Evolutionary conservation across 495 filamentous ascomycete genomes (phyloP).

Genomic region (Penicillium paradoxum): DNA sequence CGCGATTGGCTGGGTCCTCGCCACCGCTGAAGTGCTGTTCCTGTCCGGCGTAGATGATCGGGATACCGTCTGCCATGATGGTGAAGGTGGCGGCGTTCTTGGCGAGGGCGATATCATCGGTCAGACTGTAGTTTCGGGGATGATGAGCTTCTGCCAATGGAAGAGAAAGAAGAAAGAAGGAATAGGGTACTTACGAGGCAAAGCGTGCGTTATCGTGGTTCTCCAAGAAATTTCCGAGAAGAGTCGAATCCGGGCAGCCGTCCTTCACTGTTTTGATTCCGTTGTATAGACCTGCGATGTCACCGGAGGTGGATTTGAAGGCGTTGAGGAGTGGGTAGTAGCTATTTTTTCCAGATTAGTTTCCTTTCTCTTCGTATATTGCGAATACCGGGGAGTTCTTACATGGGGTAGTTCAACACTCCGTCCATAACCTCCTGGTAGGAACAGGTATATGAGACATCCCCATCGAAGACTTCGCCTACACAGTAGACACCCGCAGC

Average conservation of each 20-base stretch:
- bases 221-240: conserved; percentile 70
- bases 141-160: background rate
- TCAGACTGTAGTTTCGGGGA: conserved; percentile 36
- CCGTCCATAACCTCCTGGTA: conserved; percentile 60
- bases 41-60: conserved; percentile 65
- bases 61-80: conserved; percentile 65
- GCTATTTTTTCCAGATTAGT: conserved; percentile 9
- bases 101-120: conserved; percentile 46
- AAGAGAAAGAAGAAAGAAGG: background rate
- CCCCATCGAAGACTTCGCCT: conserved; percentile 64
- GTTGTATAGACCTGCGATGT: conserved; percentile 54
- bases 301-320: conserved; percentile 57
- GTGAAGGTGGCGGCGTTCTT: conserved; percentile 68
- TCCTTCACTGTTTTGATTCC: conserved; percentile 53
- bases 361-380: background rate
- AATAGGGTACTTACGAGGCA: conserved; percentile 42
- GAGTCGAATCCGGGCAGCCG: conserved; percentile 53
- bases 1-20: conserved; percentile 63
- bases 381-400: background rate
- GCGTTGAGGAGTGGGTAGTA: conserved; percentile 56
- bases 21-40: conserved; percentile 68
- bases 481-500: conserved; percentile 67
- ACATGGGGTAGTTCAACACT: conserved; percentile 61
- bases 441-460: conserved; percentile 54
- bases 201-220: conserved; percentile 76